Evolutionary conservation across 768 basidiomycete genomes (phyloP), one percentile per base, ranked within the genome.

Genomic region (Harrya chromipes): DNA sequence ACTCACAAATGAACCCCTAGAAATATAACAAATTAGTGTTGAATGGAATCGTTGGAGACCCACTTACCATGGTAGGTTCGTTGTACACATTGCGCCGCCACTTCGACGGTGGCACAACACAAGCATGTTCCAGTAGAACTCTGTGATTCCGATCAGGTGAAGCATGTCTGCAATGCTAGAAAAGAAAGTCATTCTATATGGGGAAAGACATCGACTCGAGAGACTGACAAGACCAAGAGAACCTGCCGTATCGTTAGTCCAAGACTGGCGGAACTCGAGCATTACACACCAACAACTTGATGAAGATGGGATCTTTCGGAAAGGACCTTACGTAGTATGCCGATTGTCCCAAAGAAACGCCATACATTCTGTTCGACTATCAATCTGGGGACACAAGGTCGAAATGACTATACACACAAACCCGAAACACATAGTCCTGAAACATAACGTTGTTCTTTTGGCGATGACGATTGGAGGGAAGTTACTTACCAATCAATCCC

Each of bases 1-100:
- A 35, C 57, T 46, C 29, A 58, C 57, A 23, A 9, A 37, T 27
- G 21, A 11, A 10, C 57, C 55, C 57, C 57, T 58, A 14, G 5
- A 14, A 26, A 42, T 10, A 1, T 4, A 5, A 2, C 41, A 2
- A 43, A 14, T 36, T 16, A 1, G 4, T 8, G 20, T 19, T 53
- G 6, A 19, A 49, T 6, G 3, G 16, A 2, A 17, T 40, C 9
- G 6, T 13, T 16, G 13, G 20, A 29, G 20, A 24, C 6, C 10
- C 23, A 8, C 57, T 51, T n/a, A 58, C 57, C 57, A 58, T 4
- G 57, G 13, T 13, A 51, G 20, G 8, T 36, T 7, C 1, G 7
- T 19, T 13, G 7, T 31, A 21, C 54, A 56, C 11, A 5, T 9
- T 10, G 14, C 1, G 4, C 27, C 6, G 6, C 41, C 4, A 16